Conservation (phyloP, 768 basidiomycete species). For the Termitomyces sp. region DNA sequence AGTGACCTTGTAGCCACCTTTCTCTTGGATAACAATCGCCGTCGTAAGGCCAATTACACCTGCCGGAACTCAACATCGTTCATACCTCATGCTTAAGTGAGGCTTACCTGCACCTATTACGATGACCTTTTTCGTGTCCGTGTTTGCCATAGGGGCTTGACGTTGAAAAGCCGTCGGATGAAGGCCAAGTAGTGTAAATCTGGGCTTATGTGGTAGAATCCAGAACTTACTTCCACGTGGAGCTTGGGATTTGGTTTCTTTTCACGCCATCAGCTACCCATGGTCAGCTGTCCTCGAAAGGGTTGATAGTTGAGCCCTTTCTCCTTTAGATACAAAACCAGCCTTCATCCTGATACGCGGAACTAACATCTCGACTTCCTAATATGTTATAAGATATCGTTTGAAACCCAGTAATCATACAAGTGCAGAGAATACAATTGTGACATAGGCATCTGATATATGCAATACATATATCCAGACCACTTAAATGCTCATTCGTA, state of each 20-base stretch:
- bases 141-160: neutral
- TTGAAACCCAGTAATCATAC: neutral
- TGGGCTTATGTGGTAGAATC: neutral
- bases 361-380: neutral
- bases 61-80: slow-evolving; percentile 17
- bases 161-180: neutral
- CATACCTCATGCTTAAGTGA: neutral
- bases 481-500: neutral
- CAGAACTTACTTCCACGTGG: neutral
- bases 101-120: slow-evolving; percentile 27
- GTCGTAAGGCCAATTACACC: slow-evolving; percentile 76
- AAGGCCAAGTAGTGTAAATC: neutral
- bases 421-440: neutral
- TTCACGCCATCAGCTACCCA: neutral
- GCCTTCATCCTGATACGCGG: neutral
- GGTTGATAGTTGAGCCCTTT: neutral
- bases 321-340: neutral
- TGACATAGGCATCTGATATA: neutral
- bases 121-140: slow-evolving; percentile 16
- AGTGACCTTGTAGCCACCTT: slow-evolving; percentile 53
- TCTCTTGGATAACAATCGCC: slow-evolving; percentile 61
- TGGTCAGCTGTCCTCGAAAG: neutral
- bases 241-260: neutral
- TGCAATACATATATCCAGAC: neutral
- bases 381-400: neutral